Evolutionary conservation across 2,329 filamentous ascomycete genomes (phyloP).

Genomic region (Epichloe sylvatica): DNA sequence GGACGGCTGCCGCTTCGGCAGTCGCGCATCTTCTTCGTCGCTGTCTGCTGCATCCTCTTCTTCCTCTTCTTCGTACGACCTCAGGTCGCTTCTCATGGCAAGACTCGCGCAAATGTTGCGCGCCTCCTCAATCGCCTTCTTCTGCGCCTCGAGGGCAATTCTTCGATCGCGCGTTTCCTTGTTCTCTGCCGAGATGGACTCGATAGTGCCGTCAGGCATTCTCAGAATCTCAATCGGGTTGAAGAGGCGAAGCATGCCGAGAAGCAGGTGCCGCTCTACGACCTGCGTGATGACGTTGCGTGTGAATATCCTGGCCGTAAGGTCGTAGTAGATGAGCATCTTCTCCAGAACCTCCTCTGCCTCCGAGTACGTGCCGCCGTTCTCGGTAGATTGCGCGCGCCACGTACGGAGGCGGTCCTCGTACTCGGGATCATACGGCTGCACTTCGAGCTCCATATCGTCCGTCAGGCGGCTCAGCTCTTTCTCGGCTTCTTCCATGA

Average conservation of each 20-base stretch:
- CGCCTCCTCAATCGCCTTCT: constrained; percentile 36
- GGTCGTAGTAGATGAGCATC: constrained; percentile 42
- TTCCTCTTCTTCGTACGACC: constrained; percentile 24
- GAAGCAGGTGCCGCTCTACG: constrained; percentile 35
- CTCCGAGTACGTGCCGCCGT: constrained; percentile 33
- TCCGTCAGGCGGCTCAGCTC: constrained; percentile 33
- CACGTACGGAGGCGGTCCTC: constrained; percentile 35
- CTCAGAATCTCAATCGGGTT: constrained; percentile 37
- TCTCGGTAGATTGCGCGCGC: constrained; percentile 27
- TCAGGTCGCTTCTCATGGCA: constrained; percentile 38
- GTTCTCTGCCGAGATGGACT: constrained; percentile 38
- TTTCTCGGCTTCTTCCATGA: constrained; percentile 31
- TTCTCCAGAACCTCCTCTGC: constrained; percentile 40
- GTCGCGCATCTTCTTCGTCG: constrained; percentile 17
- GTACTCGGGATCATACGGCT: constrained; percentile 40
- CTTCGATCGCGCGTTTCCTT: constrained; percentile 38
- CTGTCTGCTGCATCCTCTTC: constrained; percentile 16
- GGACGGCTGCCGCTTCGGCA: not conserved
- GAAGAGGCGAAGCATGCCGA: constrained; percentile 38
- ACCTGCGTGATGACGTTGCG: constrained; percentile 40
- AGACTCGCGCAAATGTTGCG: constrained; percentile 34
- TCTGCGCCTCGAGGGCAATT: constrained; percentile 32
- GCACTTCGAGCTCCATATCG: constrained; percentile 38
- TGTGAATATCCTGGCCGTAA: constrained; percentile 37
- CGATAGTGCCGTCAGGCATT: constrained; percentile 30